Evolutionary conservation across 2,329 filamentous ascomycete genomes (phyloP).

Genomic region (Teratosphaeria epicoccoides): DNA sequence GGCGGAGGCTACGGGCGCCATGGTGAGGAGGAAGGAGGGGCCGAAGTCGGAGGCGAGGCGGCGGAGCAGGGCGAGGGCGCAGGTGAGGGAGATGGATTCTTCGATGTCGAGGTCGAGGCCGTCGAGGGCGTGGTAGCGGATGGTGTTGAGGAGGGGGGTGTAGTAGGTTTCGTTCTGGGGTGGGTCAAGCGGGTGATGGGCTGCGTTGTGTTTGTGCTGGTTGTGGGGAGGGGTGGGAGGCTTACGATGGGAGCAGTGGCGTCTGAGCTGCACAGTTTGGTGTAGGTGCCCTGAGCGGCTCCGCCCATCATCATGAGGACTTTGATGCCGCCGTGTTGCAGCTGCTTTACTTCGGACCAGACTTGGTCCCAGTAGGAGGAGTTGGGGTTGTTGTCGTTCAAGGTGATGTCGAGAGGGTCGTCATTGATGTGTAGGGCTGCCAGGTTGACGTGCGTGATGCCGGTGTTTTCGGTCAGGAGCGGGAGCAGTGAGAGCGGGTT

Average conservation of each 20-base stretch:
- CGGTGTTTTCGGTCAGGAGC: conserved; percentile 15
- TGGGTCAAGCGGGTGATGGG: too few species aligned
- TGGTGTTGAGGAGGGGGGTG: conserved; percentile 16
- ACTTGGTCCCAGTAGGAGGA: conserved; percentile 12
- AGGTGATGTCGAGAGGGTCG: conserved; percentile 14
- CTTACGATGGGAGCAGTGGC: conserved; percentile 4
- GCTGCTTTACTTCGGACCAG: conserved; percentile 17
- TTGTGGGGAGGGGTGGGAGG: not conserved
- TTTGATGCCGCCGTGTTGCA: conserved; percentile 20
- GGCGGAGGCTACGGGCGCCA: conserved; percentile 22
- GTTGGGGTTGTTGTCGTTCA: conserved; percentile 21
- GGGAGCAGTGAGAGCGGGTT: conserved; percentile 18
- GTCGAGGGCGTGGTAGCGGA: conserved; percentile 17
- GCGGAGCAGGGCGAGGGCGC: conserved; percentile 16
- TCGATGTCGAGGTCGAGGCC: conserved; percentile 25
- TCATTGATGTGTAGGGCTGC: conserved; percentile 22
- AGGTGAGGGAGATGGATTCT: conserved; percentile 16
- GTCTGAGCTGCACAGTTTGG: conserved; percentile 15
- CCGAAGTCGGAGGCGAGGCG: conserved; percentile 21
- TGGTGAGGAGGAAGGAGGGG: conserved; percentile 21
- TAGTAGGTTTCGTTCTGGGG: conserved; percentile 18
- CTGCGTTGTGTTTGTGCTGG: not conserved
- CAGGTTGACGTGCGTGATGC: conserved; percentile 20
- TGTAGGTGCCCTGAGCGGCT: conserved; percentile 19
- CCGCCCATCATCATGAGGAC: conserved; percentile 25